Evolutionary conservation across 805 yeast genomes (phyloP), one percentile per base, ranked within the genome.

Genomic region (Dipodascopsis uninucleata): DNA sequence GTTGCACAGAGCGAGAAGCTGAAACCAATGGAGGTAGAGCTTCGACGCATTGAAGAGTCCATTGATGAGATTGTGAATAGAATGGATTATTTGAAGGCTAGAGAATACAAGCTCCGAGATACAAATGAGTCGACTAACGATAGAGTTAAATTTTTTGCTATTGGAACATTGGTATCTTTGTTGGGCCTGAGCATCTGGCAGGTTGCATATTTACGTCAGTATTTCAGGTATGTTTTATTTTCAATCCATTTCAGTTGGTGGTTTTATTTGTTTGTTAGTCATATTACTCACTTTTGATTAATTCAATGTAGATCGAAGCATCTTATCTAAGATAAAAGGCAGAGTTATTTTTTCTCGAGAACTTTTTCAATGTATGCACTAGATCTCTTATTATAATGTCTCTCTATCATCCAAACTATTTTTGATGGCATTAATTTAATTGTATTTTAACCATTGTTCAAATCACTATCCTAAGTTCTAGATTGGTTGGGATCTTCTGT

Each of bases 121-220:
- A 93, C 98, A 40, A 93, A 93, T 68, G 98, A 93, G 72, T 82
- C 94, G 33, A 93, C 98, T 40, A 93, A 93, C 70, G 75, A 82
- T 57, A 81, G 98, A 64, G 96, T 90, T 47, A 82, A 87, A 70
- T 80, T 82, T 70, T 93, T 93, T 65, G 85, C 95, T 12, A 58
- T 85, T 25, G 60, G 80, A 36, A 78, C 87, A 49, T 74, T 88
- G 47, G 24, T 82, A 31, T 73, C 87, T 28, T 76, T 93, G 64
- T 62, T 87, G 41, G 78, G 79, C 21, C 78, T 93, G 58, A 96
- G 97, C 39, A 80, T 75, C 29, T 90, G 97, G 95, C 97, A 93
- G 74, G 75, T 93, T 56, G 78, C 79, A 58, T 93, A 93, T 70
- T 76, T 93, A 70, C 82, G 96, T 71, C 82, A 85, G 65, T 93